Base-by-base conservation (phyloP, 2,329 filamentous ascomycete species). In the Colletotrichum orchidophilum region DNA sequence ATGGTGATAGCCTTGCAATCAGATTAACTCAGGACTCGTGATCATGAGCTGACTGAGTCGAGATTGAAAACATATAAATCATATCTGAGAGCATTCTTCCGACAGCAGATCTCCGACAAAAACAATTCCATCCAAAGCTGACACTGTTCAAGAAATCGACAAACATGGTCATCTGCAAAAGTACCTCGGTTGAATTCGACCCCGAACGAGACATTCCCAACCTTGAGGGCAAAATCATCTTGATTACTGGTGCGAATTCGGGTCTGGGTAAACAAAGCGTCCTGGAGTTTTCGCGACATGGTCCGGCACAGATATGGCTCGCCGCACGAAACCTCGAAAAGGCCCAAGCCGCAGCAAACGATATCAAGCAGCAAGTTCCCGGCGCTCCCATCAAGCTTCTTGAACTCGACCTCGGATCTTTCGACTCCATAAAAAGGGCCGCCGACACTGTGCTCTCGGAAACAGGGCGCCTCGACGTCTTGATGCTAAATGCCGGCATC, bases 251-350 rank as follows among this genome's bases (percentile, higher is more conserved):
- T 63, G 86, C 84, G 83, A 79, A 27, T 33, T 33, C 46, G 21
- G 57, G 65, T 1, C 11, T 68, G 6, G 33, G 58, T 13, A 42
- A 27, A 15, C 57, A 68, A 53, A 55, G 55, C 11, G 57, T 31
- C 27, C 12, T 68, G 3, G 65, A 62, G 7, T 31, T 62, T 2
- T 39, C 59, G 18, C 61, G 2, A 39, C 87, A 90, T 76, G 76
- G 80, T 6, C 87, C 88, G 3, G 78, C 80, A 1, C 83, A 87
- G 66, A 86, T 90, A 70, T 89, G 86, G 78, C 82, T 90, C 66
- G 86, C 83, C 24, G 86, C 86, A 1, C 84, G 87, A 57, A 85
- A 80, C 35, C 78, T 77, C 50, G 80, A 83, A 57, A 79, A 78
- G 46, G 79, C 78, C n/a, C 76, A 79, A 9, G 79, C 78, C 39